These are phyloP conservation scores for Gossypium thurberi DNA, from an alignment of 345 rosid genomes.

Conservation along the genomic window DNA sequence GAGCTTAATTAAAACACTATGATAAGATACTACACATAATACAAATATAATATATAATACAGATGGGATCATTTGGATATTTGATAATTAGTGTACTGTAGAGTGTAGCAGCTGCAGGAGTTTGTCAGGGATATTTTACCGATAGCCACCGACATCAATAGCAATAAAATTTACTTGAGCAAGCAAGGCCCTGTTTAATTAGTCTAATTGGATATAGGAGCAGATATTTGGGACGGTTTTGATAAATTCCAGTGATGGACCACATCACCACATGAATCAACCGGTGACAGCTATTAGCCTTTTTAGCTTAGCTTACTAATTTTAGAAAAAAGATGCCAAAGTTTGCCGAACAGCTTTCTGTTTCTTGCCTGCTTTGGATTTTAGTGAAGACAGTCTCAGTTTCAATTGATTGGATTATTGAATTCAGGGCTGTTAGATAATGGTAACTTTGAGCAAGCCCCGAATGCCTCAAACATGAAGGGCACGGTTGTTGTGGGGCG, in stretches of 20 bases:
- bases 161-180: too few relatives aligned
- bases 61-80: too few relatives aligned
- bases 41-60: too few relatives aligned
- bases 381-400: background rate
- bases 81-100: too few relatives aligned
- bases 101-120: too few relatives aligned
- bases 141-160: too few relatives aligned
- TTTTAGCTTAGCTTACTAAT: background rate
- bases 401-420: background rate
- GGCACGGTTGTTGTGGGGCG: constrained; percentile 53
- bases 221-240: background rate
- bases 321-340: background rate
- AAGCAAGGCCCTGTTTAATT: too few relatives aligned
- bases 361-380: background rate
- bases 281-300: background rate
- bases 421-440: constrained; percentile 62
- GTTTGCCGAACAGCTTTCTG: background rate
- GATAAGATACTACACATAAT: too few relatives aligned
- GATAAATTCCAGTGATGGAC: background rate
- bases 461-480: constrained; percentile 46
- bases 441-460: constrained; percentile 68
- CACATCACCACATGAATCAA: background rate
- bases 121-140: too few relatives aligned
- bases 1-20: too few relatives aligned
- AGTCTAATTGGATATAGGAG: too few relatives aligned